A percentile compares a stretch with the other conserved stretches of the same genome.
These are phyloP conservation scores for Aspergillus spinulosporus DNA, from an alignment of 2,329 filamentous ascomycete genomes.

Conservation along the genomic window DNA sequence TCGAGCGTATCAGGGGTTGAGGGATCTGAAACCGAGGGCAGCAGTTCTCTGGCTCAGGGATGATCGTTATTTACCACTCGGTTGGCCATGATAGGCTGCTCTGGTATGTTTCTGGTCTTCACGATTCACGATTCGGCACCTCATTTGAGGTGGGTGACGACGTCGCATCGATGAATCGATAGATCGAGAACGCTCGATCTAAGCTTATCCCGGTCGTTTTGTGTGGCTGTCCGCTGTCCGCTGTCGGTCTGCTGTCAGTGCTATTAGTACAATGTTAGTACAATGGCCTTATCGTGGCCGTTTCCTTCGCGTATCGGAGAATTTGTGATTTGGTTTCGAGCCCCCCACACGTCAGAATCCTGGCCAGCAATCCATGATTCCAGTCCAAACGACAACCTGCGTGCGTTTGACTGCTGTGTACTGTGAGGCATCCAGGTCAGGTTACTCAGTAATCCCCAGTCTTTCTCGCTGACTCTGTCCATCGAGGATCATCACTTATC, in stretches of 20 bases:
- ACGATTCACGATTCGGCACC: neutral
- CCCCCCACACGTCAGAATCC: neutral
- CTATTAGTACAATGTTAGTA: too few relatives aligned
- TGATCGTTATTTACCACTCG: constrained; percentile 5
- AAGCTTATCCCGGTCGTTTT: neutral
- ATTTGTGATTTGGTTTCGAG: neutral
- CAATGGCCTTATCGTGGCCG: neutral
- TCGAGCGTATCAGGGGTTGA: constrained; percentile 7
- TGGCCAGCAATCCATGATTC: neutral
- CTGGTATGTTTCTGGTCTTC: neutral
- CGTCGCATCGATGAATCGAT: neutral
- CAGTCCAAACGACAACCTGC: too few relatives aligned
- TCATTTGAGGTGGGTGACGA: neutral
- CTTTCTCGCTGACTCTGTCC: too few relatives aligned
- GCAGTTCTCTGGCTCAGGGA: neutral
- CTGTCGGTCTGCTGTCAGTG: too few relatives aligned
- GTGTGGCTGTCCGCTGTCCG: too few relatives aligned
- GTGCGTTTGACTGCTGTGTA: neutral
- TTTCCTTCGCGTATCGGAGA: neutral
- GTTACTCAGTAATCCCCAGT: too few relatives aligned
- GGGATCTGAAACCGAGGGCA: constrained; percentile 3
- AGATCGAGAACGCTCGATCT: neutral
- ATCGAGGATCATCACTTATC: neutral
- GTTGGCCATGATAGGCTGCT: neutral
- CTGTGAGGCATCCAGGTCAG: neutral